Conservation (phyloP, 345 rosid species). For the Eutrema japonicum region DNA sequence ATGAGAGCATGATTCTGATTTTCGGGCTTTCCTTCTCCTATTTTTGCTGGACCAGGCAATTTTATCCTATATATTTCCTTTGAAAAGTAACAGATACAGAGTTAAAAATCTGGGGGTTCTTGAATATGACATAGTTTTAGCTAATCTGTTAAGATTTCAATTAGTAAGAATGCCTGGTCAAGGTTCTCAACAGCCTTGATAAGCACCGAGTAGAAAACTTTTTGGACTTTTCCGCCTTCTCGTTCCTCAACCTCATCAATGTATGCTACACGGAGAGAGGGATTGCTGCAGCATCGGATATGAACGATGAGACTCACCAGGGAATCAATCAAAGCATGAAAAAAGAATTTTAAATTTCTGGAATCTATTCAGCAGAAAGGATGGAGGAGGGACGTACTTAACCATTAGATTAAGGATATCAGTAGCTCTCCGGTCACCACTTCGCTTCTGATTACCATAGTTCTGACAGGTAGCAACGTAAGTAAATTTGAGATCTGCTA, state of each 20-base stretch:
- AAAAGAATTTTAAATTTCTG: conserved; percentile 10
- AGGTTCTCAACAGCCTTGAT: conserved; percentile 86
- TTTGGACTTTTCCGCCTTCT: conserved; percentile 68
- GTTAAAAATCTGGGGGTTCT: conserved; percentile 3
- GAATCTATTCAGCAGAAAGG: conserved; percentile 19
- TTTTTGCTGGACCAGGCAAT: conserved; percentile 84
- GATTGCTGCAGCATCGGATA: conserved; percentile 63
- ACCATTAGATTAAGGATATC: conserved; percentile 97
- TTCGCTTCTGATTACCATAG: conserved; percentile 90
- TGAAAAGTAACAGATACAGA: conserved; percentile 23
- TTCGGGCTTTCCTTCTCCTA: conserved; percentile 98
- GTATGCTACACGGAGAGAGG: conserved; percentile 93
- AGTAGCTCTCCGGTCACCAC: conserved; percentile 93
- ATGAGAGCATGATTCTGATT: conserved; percentile 93
- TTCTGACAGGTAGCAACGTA: conserved; percentile 97
- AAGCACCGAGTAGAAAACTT: conserved; percentile 89
- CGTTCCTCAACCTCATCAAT: conserved; percentile 97
- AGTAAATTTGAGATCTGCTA: conserved; percentile 95
- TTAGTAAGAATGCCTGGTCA: conserved; percentile 72
- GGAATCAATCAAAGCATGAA: conserved; percentile 25
- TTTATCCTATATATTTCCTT: conserved; percentile 96
- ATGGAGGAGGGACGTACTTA: conserved; percentile 63
- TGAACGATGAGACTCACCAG: conserved; percentile 33
- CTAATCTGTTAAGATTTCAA: conserved; percentile 19
- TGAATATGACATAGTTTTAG: background rate